Percentiles rank a stretch among this genome's conserved stretches.
These are phyloP conservation scores for Porodaedalea pini DNA, from an alignment of 1,284 basidiomycete genomes.

Conservation along the genomic window DNA sequence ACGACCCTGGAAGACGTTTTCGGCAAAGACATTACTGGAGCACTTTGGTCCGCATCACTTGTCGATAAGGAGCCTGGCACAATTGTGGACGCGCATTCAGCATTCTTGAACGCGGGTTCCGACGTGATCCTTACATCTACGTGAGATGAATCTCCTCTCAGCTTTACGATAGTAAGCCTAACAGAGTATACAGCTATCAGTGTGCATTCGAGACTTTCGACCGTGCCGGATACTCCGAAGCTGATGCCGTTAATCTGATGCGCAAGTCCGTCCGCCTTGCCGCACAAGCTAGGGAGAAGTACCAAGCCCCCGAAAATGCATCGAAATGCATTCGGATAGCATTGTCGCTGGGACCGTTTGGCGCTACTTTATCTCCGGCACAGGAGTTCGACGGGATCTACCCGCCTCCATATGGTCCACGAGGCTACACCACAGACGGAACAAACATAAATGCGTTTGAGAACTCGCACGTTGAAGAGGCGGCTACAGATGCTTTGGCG, in stretches of 20 bases:
- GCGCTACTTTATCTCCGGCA: conserved; percentile 60
- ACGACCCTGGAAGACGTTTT: conserved; percentile 63
- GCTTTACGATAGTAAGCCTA: background rate
- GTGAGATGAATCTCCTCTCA: conserved; percentile 37
- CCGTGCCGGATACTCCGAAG: conserved; percentile 45
- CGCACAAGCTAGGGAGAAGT: conserved; percentile 39
- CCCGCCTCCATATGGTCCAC: conserved; percentile 71
- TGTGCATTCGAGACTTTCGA: conserved; percentile 54
- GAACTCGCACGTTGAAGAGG: conserved; percentile 26
- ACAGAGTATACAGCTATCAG: conserved; percentile 51
- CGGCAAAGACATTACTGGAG: conserved; percentile 47
- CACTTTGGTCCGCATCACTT: conserved; percentile 68
- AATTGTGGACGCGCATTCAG: conserved; percentile 54
- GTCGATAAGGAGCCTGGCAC: conserved; percentile 48
- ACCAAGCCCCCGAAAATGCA: conserved; percentile 25
- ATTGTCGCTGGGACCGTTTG: conserved; percentile 73
- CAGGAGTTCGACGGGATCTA: conserved; percentile 76
- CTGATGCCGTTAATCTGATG: conserved; percentile 49
- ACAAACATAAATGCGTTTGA: conserved; percentile 44
- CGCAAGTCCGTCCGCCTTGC: conserved; percentile 54
- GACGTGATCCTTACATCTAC: conserved; percentile 58
- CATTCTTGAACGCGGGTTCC: conserved; percentile 60
- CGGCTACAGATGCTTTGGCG: conserved; percentile 52
- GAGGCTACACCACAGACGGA: conserved; percentile 32
- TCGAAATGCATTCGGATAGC: conserved; percentile 43